These are phyloP conservation scores for Moniliella sp. DNA, from an alignment of 1,284 basidiomycete species.

Conservation along the genomic window DNA sequence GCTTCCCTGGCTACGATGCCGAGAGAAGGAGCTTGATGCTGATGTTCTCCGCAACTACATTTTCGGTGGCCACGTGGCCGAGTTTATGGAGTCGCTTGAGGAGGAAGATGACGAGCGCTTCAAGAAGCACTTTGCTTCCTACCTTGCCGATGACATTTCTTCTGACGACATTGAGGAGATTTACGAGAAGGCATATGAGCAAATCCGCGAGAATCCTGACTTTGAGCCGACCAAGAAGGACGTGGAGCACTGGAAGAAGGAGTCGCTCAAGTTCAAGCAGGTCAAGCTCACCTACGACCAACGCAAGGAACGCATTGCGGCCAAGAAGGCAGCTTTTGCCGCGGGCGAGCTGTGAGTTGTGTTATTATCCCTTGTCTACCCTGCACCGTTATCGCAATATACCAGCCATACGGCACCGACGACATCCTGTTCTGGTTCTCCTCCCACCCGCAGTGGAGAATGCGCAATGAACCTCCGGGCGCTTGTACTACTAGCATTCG, in stretches of 20 bases:
- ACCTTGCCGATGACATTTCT: conserved; percentile 83
- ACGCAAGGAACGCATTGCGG: conserved; percentile 30
- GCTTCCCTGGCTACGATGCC: conserved; percentile 92
- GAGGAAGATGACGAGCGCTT: conserved; percentile 99
- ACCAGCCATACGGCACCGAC: too few species aligned
- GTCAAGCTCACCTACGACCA: conserved; percentile 55
- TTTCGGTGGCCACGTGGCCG: conserved; percentile 86
- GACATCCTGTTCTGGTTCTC: too few species aligned
- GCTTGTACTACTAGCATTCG: too few species aligned
- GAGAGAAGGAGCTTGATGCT: conserved; percentile 82
- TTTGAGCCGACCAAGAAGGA: conserved; percentile 77
- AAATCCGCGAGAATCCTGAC: conserved; percentile 79
- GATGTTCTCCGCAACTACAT: conserved; percentile 90
- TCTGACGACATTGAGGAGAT: conserved; percentile 96
- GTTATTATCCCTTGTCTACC: too few species aligned
- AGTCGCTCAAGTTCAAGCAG: conserved; percentile 54
- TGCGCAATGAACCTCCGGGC: too few species aligned
- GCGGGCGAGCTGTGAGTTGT: too few species aligned
- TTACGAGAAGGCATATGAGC: conserved; percentile 53
- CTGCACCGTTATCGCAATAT: too few species aligned
- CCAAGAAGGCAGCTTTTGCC: conserved; percentile 26
- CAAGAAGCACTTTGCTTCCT: conserved; percentile 91
- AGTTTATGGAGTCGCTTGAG: conserved; percentile 98
- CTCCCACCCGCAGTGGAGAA: too few species aligned
- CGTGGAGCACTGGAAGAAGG: conserved; percentile 70